phyloP scores from a whole-genome alignment of 257 asterid species.

The Sherardia arvensis region DNA sequence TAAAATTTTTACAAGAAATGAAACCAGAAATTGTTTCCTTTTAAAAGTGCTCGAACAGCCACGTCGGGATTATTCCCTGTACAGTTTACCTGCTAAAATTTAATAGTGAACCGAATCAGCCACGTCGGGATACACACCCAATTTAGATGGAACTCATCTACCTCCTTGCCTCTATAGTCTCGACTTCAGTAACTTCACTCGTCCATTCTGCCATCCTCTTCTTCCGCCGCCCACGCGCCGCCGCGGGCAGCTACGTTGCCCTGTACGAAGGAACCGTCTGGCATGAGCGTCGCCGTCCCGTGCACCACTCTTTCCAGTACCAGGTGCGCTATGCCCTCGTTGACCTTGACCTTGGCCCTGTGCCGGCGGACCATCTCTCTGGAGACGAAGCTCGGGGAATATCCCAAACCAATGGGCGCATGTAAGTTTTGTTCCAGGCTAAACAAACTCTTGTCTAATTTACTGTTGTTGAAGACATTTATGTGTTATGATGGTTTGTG shows the following conservation, averaged over 20 bases:
- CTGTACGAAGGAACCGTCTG: conserved; percentile 80
- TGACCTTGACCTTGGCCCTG: conserved; percentile 50
- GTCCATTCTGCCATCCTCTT: conserved; percentile 49
- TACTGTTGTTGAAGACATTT: conserved; percentile 3
- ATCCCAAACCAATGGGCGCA: conserved; percentile 63
- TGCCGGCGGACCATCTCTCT: conserved; percentile 56
- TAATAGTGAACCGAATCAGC: no score
- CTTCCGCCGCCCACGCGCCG: conserved; percentile 28
- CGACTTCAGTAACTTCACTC: conserved; percentile 41
- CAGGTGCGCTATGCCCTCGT: conserved; percentile 75
- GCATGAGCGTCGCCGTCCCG: conserved; percentile 93
- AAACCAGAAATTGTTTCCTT: no score
- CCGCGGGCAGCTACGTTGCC: conserved; percentile 15
- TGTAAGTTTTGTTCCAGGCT: conserved; percentile 29
- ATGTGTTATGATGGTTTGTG: neutral
- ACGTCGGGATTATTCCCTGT: no score
- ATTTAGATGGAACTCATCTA: conserved; percentile 54
- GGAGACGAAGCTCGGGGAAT: conserved; percentile 53
- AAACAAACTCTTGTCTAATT: neutral
- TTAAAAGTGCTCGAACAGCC: no score
- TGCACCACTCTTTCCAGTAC: conserved; percentile 76
- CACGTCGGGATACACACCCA: no score
- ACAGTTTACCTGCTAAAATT: no score
- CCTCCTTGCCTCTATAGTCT: conserved; percentile 52
- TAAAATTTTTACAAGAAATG: no score